Percentiles rank a stretch among this genome's conserved stretches.
Evolutionary conservation across 2,329 filamentous ascomycete species (phyloP).

Genomic region (Periconia macrospinosa): DNA sequence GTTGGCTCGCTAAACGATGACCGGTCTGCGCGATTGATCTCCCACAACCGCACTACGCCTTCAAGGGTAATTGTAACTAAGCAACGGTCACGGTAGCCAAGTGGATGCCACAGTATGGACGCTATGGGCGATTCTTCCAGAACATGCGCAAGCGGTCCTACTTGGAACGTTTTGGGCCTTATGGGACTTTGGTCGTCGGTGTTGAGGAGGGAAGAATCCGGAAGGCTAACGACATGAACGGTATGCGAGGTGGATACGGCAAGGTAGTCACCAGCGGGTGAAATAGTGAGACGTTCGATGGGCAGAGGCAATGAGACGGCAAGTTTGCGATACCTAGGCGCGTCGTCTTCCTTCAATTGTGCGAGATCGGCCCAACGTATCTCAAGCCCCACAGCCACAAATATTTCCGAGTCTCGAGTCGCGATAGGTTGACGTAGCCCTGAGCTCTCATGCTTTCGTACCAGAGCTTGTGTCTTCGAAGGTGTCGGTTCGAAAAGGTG

Average conservation of each 20-base stretch:
- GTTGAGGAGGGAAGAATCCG: slow-evolving; percentile 75
- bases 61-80: slow-evolving; percentile 88
- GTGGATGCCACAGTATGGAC: slow-evolving; percentile 87
- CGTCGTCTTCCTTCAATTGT: slow-evolving; percentile 66
- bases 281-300: slow-evolving; percentile 83
- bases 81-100: slow-evolving; percentile 78
- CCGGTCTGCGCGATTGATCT: slow-evolving; percentile 78
- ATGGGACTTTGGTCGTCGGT: slow-evolving; percentile 68
- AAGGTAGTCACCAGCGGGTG: slow-evolving; percentile 78
- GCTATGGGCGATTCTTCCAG: slow-evolving; percentile 79
- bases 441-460: slow-evolving; percentile 25
- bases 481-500: slow-evolving; percentile 69
- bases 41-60: slow-evolving; percentile 87
- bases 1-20: slow-evolving; percentile 85
- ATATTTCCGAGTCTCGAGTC: slow-evolving; percentile 80
- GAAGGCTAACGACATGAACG: slow-evolving; percentile 83
- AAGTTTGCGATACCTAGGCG: slow-evolving; percentile 53
- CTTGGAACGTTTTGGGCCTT: slow-evolving; percentile 81
- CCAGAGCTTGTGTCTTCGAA: slow-evolving; percentile 33
- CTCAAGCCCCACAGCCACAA: slow-evolving; percentile 84
- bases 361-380: slow-evolving; percentile 88
- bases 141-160: slow-evolving; percentile 92
- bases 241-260: slow-evolving; percentile 87
- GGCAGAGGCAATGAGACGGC: slow-evolving; percentile 77
- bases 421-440: slow-evolving; percentile 68